phyloP scores from a whole-genome alignment of 345 rosid species.

The Populus tremula region DNA sequence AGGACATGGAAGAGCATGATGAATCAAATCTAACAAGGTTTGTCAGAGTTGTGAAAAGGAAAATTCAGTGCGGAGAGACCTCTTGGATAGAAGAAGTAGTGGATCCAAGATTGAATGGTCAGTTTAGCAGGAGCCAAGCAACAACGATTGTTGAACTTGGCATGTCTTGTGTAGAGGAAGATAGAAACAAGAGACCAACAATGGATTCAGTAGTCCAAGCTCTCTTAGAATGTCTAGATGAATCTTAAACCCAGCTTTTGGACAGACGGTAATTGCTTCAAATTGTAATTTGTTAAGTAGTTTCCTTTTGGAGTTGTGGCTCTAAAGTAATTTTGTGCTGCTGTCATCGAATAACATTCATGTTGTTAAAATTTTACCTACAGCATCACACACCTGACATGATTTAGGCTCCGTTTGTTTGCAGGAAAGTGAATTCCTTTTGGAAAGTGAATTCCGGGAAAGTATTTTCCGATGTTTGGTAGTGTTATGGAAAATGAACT shows the following conservation, averaged over 20 bases:
- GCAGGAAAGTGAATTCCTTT: too few relatives aligned
- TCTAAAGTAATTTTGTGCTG: background rate
- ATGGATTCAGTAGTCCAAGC: constrained; percentile 30
- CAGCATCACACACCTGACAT: background rate
- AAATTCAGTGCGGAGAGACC: background rate
- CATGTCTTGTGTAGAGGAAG: constrained; percentile 23
- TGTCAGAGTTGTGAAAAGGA: constrained; percentile 8
- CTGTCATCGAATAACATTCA: background rate
- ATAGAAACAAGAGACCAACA: constrained; percentile 25
- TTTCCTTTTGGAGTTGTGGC: background rate
- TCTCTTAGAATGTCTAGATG: constrained; percentile 25
- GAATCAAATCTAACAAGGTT: constrained; percentile 21
- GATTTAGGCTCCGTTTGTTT: too few relatives aligned
- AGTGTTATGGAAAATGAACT: too few relatives aligned
- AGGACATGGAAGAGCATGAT: background rate
- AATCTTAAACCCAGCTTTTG: background rate
- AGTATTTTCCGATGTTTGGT: too few relatives aligned
- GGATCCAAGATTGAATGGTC: constrained; percentile 20
- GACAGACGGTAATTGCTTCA: background rate
- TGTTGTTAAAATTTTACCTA: background rate
- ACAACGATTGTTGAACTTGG: constrained; percentile 22
- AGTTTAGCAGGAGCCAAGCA: constrained; percentile 4
- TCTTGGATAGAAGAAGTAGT: constrained; percentile 15
- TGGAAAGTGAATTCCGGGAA: too few relatives aligned
- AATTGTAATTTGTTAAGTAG: background rate